These are phyloP conservation scores for Cladobotryum protrusum DNA, from an alignment of 2,329 filamentous ascomycete species.

Conservation along the genomic window DNA sequence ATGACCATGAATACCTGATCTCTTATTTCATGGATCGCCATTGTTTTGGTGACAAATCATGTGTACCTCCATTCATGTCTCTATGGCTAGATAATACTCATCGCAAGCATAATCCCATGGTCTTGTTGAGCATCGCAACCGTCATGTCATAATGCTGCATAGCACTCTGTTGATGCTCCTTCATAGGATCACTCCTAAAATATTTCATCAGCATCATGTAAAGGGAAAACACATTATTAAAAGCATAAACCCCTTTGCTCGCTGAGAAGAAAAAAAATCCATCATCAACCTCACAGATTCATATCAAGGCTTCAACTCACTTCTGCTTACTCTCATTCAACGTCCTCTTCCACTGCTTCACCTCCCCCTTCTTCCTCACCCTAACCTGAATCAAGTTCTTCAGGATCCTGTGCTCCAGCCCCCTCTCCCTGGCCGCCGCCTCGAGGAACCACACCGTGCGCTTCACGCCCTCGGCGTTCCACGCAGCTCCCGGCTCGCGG, in stretches of 20 bases:
- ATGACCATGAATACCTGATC: no score
- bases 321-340: constrained; percentile 17
- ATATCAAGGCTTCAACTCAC: constrained; percentile 17
- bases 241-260: no score
- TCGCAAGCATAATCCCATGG: constrained; percentile 60
- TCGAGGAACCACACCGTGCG: constrained; percentile 66
- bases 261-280: not conserved
- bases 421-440: constrained; percentile 55
- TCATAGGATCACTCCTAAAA: constrained; percentile 14
- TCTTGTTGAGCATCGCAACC: constrained; percentile 66
- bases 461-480: constrained; percentile 47
- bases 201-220: not conserved
- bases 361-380: constrained; percentile 12
- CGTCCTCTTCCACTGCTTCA: constrained; percentile 16
- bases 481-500: constrained; percentile 37
- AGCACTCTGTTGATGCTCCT: constrained; percentile 23
- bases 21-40: no score
- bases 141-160: constrained; percentile 63
- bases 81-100: constrained; percentile 21
- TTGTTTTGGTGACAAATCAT: no score
- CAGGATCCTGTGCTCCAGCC: constrained; percentile 66
- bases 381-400: constrained; percentile 54
- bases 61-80: no score
- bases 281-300: not conserved
- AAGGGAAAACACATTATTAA: no score